These are phyloP conservation scores for Fusarium dlaminii DNA, from an alignment of 2,329 filamentous ascomycete genomes.

Conservation along the genomic window DNA sequence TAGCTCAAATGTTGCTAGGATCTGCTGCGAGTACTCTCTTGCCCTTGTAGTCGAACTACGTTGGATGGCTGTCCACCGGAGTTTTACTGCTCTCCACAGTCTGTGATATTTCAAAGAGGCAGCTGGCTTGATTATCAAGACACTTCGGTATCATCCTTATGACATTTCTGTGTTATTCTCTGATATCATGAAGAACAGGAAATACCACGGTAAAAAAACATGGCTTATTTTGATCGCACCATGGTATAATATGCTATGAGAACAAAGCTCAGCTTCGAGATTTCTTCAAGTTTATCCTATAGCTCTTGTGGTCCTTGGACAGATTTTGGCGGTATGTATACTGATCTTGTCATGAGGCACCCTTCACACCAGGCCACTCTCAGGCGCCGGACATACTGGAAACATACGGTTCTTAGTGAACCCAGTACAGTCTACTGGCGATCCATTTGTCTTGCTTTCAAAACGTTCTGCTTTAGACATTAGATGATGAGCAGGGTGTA, in stretches of 20 bases:
- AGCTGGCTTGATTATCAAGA: background rate
- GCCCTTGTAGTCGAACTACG: background rate
- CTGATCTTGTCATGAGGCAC: background rate
- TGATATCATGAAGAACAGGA: background rate
- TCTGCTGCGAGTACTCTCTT: background rate
- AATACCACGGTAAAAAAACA: background rate
- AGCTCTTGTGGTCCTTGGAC: background rate
- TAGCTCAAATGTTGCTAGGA: background rate
- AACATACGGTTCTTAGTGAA: background rate
- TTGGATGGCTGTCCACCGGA: background rate
- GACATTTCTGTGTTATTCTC: background rate
- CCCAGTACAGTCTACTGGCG: background rate
- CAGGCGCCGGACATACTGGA: background rate
- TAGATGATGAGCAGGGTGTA: background rate
- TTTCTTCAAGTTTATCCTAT: background rate
- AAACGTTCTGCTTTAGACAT: background rate
- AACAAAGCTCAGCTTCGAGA: background rate
- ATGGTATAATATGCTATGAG: background rate
- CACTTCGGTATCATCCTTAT: background rate
- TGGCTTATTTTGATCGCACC: background rate
- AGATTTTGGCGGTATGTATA: background rate
- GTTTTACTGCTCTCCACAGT: background rate
- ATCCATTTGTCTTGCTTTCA: background rate
- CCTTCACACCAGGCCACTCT: background rate
- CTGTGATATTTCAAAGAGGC: background rate